These are phyloP conservation scores for Coniosporium tulheliwenetii DNA, from an alignment of 2,329 filamentous ascomycete genomes.

Conservation along the genomic window DNA sequence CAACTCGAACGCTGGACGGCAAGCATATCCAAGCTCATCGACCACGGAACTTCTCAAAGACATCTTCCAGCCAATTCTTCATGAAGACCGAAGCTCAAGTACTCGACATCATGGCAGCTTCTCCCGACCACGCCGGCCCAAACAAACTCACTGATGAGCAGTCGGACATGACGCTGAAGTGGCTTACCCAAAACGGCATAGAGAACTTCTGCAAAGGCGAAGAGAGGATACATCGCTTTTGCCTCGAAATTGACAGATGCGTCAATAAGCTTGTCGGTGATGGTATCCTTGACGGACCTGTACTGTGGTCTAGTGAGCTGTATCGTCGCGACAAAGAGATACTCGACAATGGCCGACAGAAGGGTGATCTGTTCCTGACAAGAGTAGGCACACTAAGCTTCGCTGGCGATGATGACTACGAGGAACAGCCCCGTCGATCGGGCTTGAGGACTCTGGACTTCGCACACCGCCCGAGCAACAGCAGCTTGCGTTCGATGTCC, in stretches of 20 bases:
- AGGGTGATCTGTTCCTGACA: conserved; percentile 30
- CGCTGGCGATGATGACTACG: conserved; percentile 30
- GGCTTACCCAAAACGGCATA: conserved; percentile 67
- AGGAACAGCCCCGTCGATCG: conserved; percentile 17
- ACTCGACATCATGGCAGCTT: conserved; percentile 72
- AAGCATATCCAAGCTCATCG: conserved; percentile 22
- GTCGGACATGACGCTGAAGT: conserved; percentile 66
- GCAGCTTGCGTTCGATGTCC: conserved; percentile 42
- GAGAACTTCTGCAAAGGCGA: conserved; percentile 93
- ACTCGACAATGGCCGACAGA: conserved; percentile 35
- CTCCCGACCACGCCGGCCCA: conserved; percentile 70
- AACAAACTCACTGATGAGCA: conserved; percentile 97
- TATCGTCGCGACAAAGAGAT: conserved; percentile 61
- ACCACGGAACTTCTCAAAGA: conserved; percentile 26
- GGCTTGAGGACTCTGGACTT: conserved; percentile 26
- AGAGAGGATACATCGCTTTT: conserved; percentile 87
- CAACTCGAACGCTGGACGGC: conserved; percentile 23
- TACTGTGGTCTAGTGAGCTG: conserved; percentile 83
- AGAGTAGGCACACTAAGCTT: conserved; percentile 31
- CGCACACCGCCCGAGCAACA: conserved; percentile 34
- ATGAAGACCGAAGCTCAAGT: conserved; percentile 73
- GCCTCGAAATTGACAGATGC: conserved; percentile 75
- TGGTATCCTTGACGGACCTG: conserved; percentile 67
- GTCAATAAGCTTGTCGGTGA: conserved; percentile 76
- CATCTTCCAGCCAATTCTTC: conserved; percentile 43